Base-by-base conservation (phyloP, 495 filamentous ascomycete species). In the Aspergillus egyptiacus region DNA sequence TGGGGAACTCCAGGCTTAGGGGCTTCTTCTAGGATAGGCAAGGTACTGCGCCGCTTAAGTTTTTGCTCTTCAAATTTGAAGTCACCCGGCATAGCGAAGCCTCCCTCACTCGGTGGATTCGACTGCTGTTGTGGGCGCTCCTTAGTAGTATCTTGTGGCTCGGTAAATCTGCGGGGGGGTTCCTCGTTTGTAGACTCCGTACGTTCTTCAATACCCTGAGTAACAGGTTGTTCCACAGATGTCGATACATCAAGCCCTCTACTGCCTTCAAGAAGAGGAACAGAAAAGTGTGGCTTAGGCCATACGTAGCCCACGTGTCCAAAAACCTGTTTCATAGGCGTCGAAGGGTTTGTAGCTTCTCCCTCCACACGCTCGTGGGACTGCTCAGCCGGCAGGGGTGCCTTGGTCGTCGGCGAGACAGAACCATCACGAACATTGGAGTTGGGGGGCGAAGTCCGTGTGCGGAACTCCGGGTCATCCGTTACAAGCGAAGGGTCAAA, bases 401-500 rank as follows among this genome's bases (percentile, higher is more conserved):
- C 66, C 56, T 77, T 74, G 1, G 68, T 68, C 42, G 66, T 73
- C 3, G 73, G 72, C 3, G 70, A 58, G 37, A 64, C 63, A 52
- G 78, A 80, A 2, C 56, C 25, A 1, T 51, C 56, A 17, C 63
- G 57, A 13, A 78, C 74, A 39, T 79, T 77, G 1, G 82, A 78
- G 6, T 76, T 73, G 5, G 82, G 82, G 2, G 83, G 83, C 0
- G 84, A 85, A 33, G 80, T 76, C 15, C 83, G 77, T 18, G 72
- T 73, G 36, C 79, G 79, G 47, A 80, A 89, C 2, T 58, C 68
- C 0, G 79, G 76, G 54, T 89, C 74, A 43, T 87, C 70, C 18
- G 84, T 79, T 11, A 89, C 78, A 48, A 87, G 78, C 20, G 85
- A 76, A 17, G 84, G 79, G 60, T 88, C 79, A 50, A 89, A 89